Base-by-base conservation (phyloP, 1,284 basidiomycete genomes). In the Ustilago shanxiensis region DNA sequence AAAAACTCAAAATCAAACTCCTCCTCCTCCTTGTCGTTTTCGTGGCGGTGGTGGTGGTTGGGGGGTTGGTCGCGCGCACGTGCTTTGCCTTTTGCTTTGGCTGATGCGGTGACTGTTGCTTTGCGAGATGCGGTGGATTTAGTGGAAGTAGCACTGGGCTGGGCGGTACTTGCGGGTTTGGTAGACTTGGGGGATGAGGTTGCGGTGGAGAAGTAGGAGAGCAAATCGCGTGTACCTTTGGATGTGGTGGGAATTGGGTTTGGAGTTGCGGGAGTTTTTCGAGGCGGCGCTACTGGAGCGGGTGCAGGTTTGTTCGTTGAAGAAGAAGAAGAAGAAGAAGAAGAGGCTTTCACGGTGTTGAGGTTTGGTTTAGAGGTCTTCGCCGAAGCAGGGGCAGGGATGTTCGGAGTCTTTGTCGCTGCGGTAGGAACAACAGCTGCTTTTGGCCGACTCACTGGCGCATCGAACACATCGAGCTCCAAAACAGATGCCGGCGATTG, bases 201-300 rank as follows among this genome's bases (percentile, higher is more conserved):
- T n/a, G 45, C 58, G 1, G 33, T 57, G 14, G 45, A 8, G 16
- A 71, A 66, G 49, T 66, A 71, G 11, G 68, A 71, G 7, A 58
- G 45, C 2, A 71, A 59, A 41, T 71, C 59, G 16, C 59, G 59
- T 13, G 33, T 49, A 16, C 51, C 56, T 37, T 44, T 59, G 4
- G 66, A 26, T 3, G 51, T n/a, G 16, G 49, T 22, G 22, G 49
- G 18, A 31, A 29, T 71, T 14, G 68, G 8, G 11, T 51, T 53
- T 4, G 39, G n/a, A 6, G 49, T 11, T 20, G 61, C 22, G 18
- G n/a, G 28, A 11, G 5, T 50, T 13, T 31, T 41, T 16, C n/a
- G n/a, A n/a, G 39, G 22, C 28, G 5, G 33, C 20, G 5, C 10
- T 28, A 13, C 5, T 49, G 47, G 6, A 10, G 22, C 10, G 6